Base-by-base conservation (phyloP, 352 stramenopile species). In the Pythium sp. region DNA sequence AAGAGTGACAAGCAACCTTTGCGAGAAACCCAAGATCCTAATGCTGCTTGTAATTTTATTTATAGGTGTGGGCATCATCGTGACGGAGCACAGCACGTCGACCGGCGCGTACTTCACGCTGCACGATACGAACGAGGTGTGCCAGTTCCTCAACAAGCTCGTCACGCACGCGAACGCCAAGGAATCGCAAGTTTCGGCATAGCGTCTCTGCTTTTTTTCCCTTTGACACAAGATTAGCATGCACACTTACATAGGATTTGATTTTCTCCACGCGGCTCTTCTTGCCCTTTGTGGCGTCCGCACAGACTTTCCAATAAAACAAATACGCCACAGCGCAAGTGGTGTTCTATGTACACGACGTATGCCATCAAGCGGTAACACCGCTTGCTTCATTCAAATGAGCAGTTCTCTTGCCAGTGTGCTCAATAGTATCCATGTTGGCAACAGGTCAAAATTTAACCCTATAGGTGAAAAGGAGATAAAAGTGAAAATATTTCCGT, bases 91-190 rank as follows among this genome's bases (percentile, higher is more conserved):
- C 58, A 93, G 84, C 68, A 78, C 73, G 66, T 74, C 73, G 26
- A 93, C 87, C 0, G 81, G 80, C 34, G 87, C 87, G 11, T 90
- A 77, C 51, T 93, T 91, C 67, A 93, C 85, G 41, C 81, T 95
- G 54, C 79, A 88, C 12, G 83, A 95, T 68, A 92, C 85, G 30
- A 80, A 79, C 36, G 74, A 95, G 56, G 87, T 95, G 28, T 79
- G 78, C 51, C 67, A 88, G 60, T 93, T 95, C 70, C 76, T 95
- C 24, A 86, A 92, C 69, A 76, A 75, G 34, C 75, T 95, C 58
- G 76, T 89, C 28, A 67, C 79, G 5, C 82, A 75, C 66, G 67
- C 53, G 22, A 22, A 47, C 6, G 43, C 43, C n/a, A 70, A 59
- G 20, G 66, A 38, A 6, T 51, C 51, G 14, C 60, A 67, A 0